phyloP scores from a whole-genome alignment of 352 stramenopile genomes.

The Phytopythium delawarense region DNA sequence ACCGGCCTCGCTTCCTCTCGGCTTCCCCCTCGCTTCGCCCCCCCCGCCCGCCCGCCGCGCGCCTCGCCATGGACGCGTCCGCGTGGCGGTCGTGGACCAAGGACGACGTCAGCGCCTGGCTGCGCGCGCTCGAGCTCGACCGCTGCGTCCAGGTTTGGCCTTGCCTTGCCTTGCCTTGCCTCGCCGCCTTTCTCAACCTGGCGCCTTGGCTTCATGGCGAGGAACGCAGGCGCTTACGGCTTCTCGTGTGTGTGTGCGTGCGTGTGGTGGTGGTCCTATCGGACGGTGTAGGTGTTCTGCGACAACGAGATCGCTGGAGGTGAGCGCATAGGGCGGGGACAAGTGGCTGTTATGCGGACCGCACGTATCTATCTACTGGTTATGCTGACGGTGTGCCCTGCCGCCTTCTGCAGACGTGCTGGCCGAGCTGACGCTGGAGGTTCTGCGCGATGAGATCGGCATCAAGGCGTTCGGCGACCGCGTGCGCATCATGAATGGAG shows the following conservation, averaged over 20 bases:
- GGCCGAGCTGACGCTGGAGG: conserved; percentile 53
- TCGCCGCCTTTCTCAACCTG: background rate
- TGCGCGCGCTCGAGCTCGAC: conserved; percentile 21
- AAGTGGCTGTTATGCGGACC: too few relatives aligned
- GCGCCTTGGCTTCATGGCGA: too few relatives aligned
- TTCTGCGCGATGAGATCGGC: conserved; percentile 59
- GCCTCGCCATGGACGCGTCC: conserved; percentile 5
- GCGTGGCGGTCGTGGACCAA: conserved; percentile 33
- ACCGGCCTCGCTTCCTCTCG: background rate
- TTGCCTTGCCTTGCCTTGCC: background rate
- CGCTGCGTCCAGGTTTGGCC: conserved; percentile 21
- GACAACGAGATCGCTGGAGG: conserved; percentile 52
- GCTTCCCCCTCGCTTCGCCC: background rate
- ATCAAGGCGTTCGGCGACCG: conserved; percentile 59
- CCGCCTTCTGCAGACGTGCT: conserved; percentile 32
- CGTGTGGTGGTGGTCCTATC: background rate
- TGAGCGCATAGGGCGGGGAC: conserved; percentile 3
- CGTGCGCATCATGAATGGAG: conserved; percentile 49
- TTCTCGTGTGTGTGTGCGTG: background rate
- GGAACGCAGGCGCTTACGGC: background rate
- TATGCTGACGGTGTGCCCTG: background rate
- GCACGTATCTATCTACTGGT: background rate
- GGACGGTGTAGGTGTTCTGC: conserved; percentile 31
- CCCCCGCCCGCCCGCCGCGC: background rate
- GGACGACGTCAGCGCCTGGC: conserved; percentile 34